Conservation (phyloP, 176 grass and related monocot genomes). For the Phragmites australis region DNA sequence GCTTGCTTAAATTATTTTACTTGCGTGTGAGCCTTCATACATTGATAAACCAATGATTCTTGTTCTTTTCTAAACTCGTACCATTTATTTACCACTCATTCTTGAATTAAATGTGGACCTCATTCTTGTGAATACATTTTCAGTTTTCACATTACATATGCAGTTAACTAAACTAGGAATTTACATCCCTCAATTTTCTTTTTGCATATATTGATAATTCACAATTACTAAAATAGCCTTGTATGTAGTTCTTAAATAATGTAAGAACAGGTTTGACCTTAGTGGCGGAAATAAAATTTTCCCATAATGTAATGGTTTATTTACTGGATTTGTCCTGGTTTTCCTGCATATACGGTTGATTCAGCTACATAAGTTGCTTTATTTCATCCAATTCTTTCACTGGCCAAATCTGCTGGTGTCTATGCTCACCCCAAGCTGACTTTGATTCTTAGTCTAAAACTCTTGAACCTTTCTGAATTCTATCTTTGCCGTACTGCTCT, state of each 20-base stretch:
- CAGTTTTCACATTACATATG: background rate
- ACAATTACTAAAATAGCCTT: background rate
- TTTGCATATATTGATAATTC: background rate
- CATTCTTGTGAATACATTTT: background rate
- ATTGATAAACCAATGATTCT: background rate
- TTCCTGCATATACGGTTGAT: background rate
- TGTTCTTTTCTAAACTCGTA: background rate
- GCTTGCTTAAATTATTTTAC: background rate
- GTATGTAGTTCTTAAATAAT: background rate
- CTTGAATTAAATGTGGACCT: background rate
- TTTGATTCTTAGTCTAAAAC: background rate
- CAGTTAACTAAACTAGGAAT: background rate
- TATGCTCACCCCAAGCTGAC: background rate
- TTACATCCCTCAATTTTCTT: background rate
- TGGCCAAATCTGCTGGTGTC: background rate
- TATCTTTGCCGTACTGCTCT: background rate
- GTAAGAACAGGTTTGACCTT: background rate
- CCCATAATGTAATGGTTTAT: background rate
- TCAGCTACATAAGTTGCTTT: background rate
- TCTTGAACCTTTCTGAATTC: conserved; percentile 7
- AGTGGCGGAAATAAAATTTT: background rate
- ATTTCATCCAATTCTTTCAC: background rate
- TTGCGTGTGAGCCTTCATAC: background rate
- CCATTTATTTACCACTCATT: background rate
- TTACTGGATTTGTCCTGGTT: conserved; percentile 13